Conservation (phyloP, 2,329 filamentous ascomycete species). For the Fonsecaea pedrosoi region DNA sequence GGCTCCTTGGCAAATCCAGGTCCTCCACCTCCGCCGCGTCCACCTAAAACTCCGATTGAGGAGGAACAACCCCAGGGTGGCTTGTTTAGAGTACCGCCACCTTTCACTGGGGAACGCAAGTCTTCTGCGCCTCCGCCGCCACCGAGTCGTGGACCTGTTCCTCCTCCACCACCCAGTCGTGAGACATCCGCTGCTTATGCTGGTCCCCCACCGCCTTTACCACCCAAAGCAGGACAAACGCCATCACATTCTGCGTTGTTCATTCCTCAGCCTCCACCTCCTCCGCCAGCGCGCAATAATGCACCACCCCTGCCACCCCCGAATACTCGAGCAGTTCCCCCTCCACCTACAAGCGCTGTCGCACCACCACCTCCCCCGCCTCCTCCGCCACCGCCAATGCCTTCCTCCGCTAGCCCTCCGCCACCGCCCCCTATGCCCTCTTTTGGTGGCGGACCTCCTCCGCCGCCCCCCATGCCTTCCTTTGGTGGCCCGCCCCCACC, state of each 20-base stretch:
- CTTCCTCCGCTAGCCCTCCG: conserved; percentile 44
- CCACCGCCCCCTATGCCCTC: conserved; percentile 48
- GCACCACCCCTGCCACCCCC: conserved; percentile 65
- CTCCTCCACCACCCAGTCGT: conserved; percentile 71
- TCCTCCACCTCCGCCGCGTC: conserved; percentile 71
- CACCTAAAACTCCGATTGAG: conserved; percentile 73
- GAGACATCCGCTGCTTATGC: conserved; percentile 50
- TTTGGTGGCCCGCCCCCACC: conserved; percentile 44
- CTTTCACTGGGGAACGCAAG: conserved; percentile 72
- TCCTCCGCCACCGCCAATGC: conserved; percentile 50
- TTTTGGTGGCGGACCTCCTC: conserved; percentile 47
- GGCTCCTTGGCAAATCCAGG: conserved; percentile 59
- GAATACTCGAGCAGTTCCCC: conserved; percentile 52
- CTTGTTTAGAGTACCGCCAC: conserved; percentile 77
- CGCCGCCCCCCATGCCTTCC: conserved; percentile 52
- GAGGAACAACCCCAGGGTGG: conserved; percentile 63
- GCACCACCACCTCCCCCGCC: conserved; percentile 52
- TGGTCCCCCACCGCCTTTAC: conserved; percentile 77
- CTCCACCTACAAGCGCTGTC: conserved; percentile 52
- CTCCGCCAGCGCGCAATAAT: conserved; percentile 52
- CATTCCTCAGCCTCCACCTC: conserved; percentile 55
- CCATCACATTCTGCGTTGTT: conserved; percentile 29
- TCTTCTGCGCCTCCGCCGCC: conserved; percentile 73
- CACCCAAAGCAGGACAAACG: conserved; percentile 49
- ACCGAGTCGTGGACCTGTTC: conserved; percentile 72